phyloP scores from a whole-genome alignment of 305 asterid genomes.

The Fraxinus angustifolia region DNA sequence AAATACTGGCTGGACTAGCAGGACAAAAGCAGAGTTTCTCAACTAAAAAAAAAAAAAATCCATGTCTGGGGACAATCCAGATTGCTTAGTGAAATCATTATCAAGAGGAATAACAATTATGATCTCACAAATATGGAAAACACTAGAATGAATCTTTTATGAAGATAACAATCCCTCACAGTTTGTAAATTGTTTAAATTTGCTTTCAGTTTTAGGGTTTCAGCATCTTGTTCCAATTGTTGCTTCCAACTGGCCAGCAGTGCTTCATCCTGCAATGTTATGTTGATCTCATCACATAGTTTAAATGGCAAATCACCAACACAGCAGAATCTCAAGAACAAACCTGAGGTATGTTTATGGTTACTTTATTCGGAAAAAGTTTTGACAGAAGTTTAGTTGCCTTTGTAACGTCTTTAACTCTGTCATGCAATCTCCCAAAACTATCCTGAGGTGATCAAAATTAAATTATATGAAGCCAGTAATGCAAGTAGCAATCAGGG shows the following conservation, averaged over 20 bases:
- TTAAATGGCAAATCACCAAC: slow-evolving; percentile 18
- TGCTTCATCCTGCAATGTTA: slow-evolving; percentile 53
- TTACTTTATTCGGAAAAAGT: slow-evolving; percentile 75
- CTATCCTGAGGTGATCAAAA: slow-evolving; percentile 50
- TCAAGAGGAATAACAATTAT: background rate
- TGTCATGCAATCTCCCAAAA: slow-evolving; percentile 74
- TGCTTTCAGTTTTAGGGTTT: slow-evolving; percentile 62
- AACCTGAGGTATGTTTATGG: slow-evolving; percentile 76
- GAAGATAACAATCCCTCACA: slow-evolving; percentile 35
- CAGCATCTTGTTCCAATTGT: slow-evolving; percentile 66
- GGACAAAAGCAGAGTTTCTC: background rate
- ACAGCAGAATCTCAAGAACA: slow-evolving; percentile 19
- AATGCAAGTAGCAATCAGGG: background rate
- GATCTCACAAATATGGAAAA: background rate
- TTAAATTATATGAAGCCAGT: slow-evolving; percentile 24
- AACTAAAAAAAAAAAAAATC: background rate
- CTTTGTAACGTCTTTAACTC: slow-evolving; percentile 64
- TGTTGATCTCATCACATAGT: slow-evolving; percentile 22
- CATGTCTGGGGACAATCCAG: background rate
- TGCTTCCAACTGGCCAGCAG: slow-evolving; percentile 69
- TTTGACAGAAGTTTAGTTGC: slow-evolving; percentile 66
- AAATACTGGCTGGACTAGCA: background rate
- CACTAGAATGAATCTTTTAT: background rate
- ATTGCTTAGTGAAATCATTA: background rate
- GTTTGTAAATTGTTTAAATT: slow-evolving; percentile 59